Conservation (phyloP, 129 eudicot species). For the Scalesia atractyloides region DNA sequence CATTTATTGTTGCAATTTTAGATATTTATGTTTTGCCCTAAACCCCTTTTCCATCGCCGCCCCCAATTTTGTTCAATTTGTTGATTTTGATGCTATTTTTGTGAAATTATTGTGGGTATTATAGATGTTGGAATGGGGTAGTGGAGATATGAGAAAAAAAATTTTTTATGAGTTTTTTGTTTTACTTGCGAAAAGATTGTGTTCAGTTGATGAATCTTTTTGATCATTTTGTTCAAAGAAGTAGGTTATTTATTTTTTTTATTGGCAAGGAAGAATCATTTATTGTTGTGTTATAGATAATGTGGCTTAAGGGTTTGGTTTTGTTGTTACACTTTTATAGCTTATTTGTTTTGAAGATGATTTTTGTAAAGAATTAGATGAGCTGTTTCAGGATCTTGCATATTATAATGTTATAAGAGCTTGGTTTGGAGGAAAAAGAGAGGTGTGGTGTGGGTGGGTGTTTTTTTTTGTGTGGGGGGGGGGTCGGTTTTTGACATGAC, state of each 20-base stretch:
- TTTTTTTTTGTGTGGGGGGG: neutral
- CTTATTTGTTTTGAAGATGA: constrained; percentile 9
- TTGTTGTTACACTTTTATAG: neutral
- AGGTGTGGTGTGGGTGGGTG: neutral
- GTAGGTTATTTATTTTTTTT: neutral
- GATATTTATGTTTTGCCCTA: neutral
- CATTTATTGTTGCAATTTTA: neutral
- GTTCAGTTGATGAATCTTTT: neutral
- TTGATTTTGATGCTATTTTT: constrained; percentile 12
- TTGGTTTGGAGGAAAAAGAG: neutral
- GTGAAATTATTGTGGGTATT: neutral
- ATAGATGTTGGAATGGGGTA: neutral
- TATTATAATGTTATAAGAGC: neutral
- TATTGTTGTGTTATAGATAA: constrained; percentile 1
- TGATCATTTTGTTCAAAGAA: neutral
- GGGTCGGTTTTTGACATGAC: neutral
- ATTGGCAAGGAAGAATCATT: neutral
- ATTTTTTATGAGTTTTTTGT: neutral
- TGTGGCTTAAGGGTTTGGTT: neutral
- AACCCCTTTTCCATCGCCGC: neutral
- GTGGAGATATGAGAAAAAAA: neutral
- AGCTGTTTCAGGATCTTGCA: neutral
- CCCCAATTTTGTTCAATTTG: neutral
- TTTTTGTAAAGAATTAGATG: neutral
- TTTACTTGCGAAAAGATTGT: constrained; percentile 5